These are phyloP conservation scores for Penicillium thymicola DNA, from an alignment of 2,329 filamentous ascomycete genomes.

Conservation along the genomic window DNA sequence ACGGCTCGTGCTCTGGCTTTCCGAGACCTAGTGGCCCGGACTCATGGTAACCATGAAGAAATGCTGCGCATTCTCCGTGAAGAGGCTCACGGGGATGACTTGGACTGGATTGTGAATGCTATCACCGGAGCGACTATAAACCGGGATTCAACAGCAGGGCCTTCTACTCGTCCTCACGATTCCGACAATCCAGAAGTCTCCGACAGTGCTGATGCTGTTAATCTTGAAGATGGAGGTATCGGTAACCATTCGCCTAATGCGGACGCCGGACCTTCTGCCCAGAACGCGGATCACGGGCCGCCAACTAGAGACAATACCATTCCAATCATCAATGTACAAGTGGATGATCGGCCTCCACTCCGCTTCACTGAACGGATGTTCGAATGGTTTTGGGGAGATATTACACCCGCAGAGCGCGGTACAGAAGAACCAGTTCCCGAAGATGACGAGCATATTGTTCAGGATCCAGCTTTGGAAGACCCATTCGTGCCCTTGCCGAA, in stretches of 20 bases:
- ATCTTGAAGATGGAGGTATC: neutral
- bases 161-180: slow-evolving; percentile 1
- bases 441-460: slow-evolving; percentile 60
- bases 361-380: slow-evolving; percentile 28
- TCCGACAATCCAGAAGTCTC: neutral
- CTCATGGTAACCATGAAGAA: slow-evolving; percentile 57
- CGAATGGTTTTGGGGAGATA: slow-evolving; percentile 48
- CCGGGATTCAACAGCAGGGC: neutral
- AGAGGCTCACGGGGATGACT: slow-evolving; percentile 57
- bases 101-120: slow-evolving; percentile 58
- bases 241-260: neutral
- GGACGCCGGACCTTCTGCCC: neutral
- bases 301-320: neutral
- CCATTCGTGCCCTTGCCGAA: slow-evolving; percentile 57
- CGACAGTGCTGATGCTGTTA: neutral
- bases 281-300: neutral
- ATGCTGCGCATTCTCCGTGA: slow-evolving; percentile 61
- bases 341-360: slow-evolving; percentile 16
- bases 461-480: slow-evolving; percentile 58
- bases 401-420: slow-evolving; percentile 25
- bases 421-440: slow-evolving; percentile 43
- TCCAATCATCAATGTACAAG: slow-evolving; percentile 3
- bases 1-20: slow-evolving; percentile 45
- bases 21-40: slow-evolving; percentile 57
- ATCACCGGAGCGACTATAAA: slow-evolving; percentile 40